Conservation (phyloP, 768 basidiomycete genomes). For the Russula dissimulans region DNA sequence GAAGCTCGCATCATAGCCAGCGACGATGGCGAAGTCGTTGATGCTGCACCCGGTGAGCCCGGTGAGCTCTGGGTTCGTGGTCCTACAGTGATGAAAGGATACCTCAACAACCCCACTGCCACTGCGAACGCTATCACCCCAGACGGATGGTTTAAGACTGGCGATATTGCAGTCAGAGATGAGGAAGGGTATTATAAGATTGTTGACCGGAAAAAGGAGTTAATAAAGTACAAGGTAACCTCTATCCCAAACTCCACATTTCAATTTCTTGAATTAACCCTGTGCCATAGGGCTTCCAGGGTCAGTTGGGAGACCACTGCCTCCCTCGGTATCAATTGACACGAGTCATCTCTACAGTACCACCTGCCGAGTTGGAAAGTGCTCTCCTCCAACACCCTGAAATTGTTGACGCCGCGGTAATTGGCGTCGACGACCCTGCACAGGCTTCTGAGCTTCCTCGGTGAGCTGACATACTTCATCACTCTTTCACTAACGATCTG, state of each 20-base stretch:
- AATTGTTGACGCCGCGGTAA: constrained; percentile 72
- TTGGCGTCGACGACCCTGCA: constrained; percentile 56
- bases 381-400: constrained; percentile 66
- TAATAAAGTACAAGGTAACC: constrained; percentile 62
- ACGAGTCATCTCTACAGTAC: constrained; percentile 38
- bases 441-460: constrained; percentile 79
- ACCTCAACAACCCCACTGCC: constrained; percentile 61
- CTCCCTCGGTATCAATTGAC: background rate
- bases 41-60: constrained; percentile 43
- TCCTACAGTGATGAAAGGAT: constrained; percentile 79
- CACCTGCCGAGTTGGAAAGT: constrained; percentile 80
- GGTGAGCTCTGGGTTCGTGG: constrained; percentile 84
- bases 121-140: constrained; percentile 59
- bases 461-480: constrained; percentile 26
- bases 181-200: constrained; percentile 65
- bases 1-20: constrained; percentile 64
- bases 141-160: constrained; percentile 84
- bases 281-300: constrained; percentile 58
- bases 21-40: constrained; percentile 43
- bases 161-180: constrained; percentile 66
- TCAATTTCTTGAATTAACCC: background rate
- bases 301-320: constrained; percentile 26
- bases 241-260: background rate
- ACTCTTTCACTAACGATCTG: background rate
- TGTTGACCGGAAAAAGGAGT: constrained; percentile 65